phyloP scores from a whole-genome alignment of 1,139 yeast species.

The Zygosaccharomyces sapae region DNA sequence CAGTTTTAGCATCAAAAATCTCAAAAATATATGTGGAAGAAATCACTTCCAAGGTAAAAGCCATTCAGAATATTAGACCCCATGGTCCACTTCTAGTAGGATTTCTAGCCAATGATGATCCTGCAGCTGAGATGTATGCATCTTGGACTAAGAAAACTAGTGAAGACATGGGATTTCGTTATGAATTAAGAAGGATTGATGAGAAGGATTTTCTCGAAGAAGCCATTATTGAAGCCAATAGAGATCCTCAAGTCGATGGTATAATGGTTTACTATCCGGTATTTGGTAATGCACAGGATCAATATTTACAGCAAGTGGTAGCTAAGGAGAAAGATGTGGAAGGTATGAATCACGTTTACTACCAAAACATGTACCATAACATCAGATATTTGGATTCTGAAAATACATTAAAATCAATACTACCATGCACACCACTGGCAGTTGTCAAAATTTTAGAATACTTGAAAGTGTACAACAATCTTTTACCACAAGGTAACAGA shows the following conservation, averaged over 20 bases:
- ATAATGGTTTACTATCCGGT: conserved; percentile 99
- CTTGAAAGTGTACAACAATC: conserved; percentile 76
- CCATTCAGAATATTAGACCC: conserved; percentile 38
- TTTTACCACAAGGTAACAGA: conserved; percentile 84
- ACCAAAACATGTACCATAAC: conserved; percentile 92
- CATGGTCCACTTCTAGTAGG: conserved; percentile 75
- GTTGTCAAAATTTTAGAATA: conserved; percentile 89
- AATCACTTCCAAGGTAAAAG: conserved; percentile 53
- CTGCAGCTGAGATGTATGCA: conserved; percentile 94
- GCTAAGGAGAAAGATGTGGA: conserved; percentile 85
- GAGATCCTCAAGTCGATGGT: conserved; percentile 73
- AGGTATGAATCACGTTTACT: conserved; percentile 85
- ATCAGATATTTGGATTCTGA: conserved; percentile 71
- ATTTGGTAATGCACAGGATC: conserved; percentile 91
- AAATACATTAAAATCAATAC: conserved; percentile 71
- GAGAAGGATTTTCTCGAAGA: conserved; percentile 83
- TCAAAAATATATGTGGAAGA: conserved; percentile 80
- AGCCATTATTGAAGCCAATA: conserved; percentile 74
- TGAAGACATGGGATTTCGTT: conserved; percentile 75
- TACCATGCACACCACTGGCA: conserved; percentile 96
- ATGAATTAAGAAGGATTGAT: conserved; percentile 64
- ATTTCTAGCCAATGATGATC: conserved; percentile 84
- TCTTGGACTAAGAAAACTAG: conserved; percentile 94
- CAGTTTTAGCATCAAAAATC: conserved; percentile 80
- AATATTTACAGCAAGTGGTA: conserved; percentile 88